Conservation (phyloP, 2,329 filamentous ascomycete genomes). For the Aspergillus fumigatus region DNA sequence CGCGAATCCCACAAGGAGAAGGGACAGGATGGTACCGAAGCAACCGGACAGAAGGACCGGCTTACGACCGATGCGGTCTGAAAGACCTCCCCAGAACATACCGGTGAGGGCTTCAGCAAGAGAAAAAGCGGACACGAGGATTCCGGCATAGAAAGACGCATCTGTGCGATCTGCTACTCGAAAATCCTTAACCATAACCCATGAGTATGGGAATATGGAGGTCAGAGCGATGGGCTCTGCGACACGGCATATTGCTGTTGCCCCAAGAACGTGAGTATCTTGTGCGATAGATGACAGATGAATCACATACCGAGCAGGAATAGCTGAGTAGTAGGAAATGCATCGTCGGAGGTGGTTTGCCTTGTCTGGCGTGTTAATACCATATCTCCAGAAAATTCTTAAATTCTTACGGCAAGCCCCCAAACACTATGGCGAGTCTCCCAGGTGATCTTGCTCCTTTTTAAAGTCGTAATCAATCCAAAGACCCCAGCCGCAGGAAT, state of each 20-base stretch:
- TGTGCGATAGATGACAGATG: not conserved
- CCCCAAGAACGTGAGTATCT: conserved; percentile 6
- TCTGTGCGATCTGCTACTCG: conserved; percentile 65
- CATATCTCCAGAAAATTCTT: conserved; percentile 49
- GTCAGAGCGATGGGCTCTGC: conserved; percentile 90
- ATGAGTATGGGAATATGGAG: conserved; percentile 89
- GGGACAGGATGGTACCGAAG: conserved; percentile 73
- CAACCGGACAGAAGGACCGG: conserved; percentile 79
- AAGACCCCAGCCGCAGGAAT: not conserved
- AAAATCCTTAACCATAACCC: conserved; percentile 74
- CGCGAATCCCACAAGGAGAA: conserved; percentile 78
- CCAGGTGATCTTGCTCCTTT: not conserved
- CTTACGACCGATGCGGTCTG: conserved; percentile 78
- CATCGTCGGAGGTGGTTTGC: conserved; percentile 59
- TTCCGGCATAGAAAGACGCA: conserved; percentile 82
- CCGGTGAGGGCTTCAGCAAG: conserved; percentile 77
- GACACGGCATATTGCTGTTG: conserved; percentile 78
- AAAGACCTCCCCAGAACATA: conserved; percentile 82
- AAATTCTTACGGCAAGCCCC: conserved; percentile 49
- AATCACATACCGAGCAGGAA: conserved; percentile 69
- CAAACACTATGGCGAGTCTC: conserved; percentile 1
- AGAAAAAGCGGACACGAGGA: conserved; percentile 82
- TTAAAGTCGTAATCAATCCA: not conserved
- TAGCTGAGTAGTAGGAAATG: conserved; percentile 77
- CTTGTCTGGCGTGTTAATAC: conserved; percentile 56